Conservation (phyloP, 495 filamentous ascomycete genomes). For the Cairneyella variabilis region DNA sequence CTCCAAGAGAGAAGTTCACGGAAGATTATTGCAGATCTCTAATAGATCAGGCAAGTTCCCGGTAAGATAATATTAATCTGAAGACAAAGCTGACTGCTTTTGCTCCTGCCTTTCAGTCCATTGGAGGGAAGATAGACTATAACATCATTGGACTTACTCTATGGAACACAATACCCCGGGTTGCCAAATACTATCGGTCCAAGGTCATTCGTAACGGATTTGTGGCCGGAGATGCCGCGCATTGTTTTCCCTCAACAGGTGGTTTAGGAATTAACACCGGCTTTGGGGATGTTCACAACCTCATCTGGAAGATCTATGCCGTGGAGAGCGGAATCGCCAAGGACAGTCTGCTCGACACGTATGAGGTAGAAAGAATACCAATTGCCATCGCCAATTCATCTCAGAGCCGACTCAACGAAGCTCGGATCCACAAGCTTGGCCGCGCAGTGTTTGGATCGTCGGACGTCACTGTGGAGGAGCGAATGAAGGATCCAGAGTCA, state of each 20-base stretch:
- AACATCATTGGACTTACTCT: conserved; percentile 32
- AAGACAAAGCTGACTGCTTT: neutral
- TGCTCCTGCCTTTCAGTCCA: neutral
- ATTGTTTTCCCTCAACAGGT: conserved; percentile 16
- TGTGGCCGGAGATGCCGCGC: conserved; percentile 24
- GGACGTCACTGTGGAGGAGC: neutral
- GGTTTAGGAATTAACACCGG: conserved; percentile 17
- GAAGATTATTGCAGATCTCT: neutral
- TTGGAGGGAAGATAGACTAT: conserved; percentile 26
- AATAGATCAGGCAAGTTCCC: neutral
- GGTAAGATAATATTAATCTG: neutral
- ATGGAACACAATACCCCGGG: conserved; percentile 35
- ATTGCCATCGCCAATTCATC: neutral
- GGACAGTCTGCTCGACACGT: conserved; percentile 6
- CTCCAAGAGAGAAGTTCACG: neutral
- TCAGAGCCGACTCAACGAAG: neutral
- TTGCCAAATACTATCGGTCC: conserved; percentile 30
- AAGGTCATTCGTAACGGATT: conserved; percentile 24
- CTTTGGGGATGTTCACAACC: conserved; percentile 20
- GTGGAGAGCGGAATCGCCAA: neutral
- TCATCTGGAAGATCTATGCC: conserved; percentile 15
- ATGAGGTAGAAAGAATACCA: neutral
- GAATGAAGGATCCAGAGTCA: neutral
- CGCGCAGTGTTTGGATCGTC: neutral
- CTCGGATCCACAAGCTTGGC: neutral